Base-by-base conservation (phyloP, 1,284 basidiomycete genomes). In the Ceratobasidium sp. region DNA sequence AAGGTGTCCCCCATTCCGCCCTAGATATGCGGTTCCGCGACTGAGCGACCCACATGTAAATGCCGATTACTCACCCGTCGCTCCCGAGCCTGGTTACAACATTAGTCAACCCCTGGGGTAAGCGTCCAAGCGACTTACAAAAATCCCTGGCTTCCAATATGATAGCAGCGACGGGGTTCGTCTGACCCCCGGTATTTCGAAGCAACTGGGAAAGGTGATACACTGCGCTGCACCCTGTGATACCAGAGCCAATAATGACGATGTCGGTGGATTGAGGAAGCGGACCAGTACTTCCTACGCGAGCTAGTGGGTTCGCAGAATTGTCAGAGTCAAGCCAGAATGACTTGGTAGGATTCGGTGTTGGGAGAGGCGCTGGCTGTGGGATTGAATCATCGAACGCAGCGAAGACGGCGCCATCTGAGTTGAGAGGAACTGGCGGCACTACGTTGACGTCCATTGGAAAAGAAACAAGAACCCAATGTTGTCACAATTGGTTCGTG, bases 1-100 rank as follows among this genome's bases (percentile, higher is more conserved):
- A 23, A 94, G 83, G 77, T 94, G 92, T 0, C 93, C 92, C 0
- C 92, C 92, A 76, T 94, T 94, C 18, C 92, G 82, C 70, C 91
- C 91, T 91, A 52, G 2, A 50, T 47, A 23, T 49, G 47, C 9
- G 21, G 28, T n/a, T 59, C 23, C 21, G 6, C 7, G n/a, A 38
- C 21, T n/a, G n/a, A 41, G 35, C 44, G 49, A 21, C 32, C 23
- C 35, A 14, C 32, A 64, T 49, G 41, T 9, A 55, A 57, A 26
- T 23, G 7, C 44, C 21, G 16, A 52, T 72, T 63, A 77, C 80
- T 63, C 73, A 89, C 91, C 91, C 59, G 91, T 94, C 28, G 92
- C 92, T n/a, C 91, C 92, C 43, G 90, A 88, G 79, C 91, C 92
- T 93, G 21, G 16, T 21, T 14, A 54, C 28, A 26, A 7, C 32